Evolutionary conservation across 345 rosid species (phyloP).

Genomic region (Eucalyptus curtisii): DNA sequence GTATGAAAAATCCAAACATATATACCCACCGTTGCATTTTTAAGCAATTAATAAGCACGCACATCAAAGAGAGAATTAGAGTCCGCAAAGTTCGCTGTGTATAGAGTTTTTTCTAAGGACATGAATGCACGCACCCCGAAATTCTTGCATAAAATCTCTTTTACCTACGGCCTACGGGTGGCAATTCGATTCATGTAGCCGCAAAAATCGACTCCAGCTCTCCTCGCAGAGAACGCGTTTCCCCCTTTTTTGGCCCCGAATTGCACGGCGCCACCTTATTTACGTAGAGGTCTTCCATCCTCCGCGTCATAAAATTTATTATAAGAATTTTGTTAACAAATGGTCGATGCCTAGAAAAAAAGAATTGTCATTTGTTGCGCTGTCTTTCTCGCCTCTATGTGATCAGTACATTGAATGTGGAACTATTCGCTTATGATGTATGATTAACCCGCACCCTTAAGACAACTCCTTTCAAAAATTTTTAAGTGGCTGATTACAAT

Average conservation of each 20-base stretch:
- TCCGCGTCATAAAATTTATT: rapidly evolving
- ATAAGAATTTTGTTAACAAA: not conserved
- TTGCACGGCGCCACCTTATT: not conserved
- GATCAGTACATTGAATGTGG: not conserved
- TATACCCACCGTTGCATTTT: not conserved
- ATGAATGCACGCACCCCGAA: not conserved
- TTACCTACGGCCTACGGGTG: not conserved
- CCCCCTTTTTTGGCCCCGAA: not conserved
- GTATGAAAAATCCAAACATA: not conserved
- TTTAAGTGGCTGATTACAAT: not conserved
- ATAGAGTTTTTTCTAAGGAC: not conserved
- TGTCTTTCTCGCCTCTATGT: not conserved
- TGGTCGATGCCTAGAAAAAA: not conserved
- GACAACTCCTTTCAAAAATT: not conserved
- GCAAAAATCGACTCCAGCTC: not conserved
- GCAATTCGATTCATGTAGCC: not conserved
- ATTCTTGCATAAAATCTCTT: not conserved
- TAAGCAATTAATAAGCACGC: not conserved
- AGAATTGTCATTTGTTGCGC: not conserved
- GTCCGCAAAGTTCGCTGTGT: not conserved
- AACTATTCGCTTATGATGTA: not conserved
- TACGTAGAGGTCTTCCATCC: not conserved
- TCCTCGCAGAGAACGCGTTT: not conserved
- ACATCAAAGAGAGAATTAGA: not conserved
- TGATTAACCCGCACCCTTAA: not conserved